Conservation (phyloP, 2,329 filamentous ascomycete species). For the Xylaria sp. region DNA sequence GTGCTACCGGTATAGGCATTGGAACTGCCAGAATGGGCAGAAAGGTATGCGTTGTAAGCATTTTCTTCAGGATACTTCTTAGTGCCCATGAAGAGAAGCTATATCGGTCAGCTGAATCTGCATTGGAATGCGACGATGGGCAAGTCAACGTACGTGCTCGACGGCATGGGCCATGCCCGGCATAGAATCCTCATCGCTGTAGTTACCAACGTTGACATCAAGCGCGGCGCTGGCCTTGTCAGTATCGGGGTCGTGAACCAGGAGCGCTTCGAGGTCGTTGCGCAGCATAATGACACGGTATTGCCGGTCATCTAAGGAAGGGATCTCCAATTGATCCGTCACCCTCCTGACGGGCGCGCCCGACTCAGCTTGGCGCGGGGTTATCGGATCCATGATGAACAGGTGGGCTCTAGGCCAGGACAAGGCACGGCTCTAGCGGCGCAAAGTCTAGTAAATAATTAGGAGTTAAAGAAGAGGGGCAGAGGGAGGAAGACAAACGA, state of each 20-base stretch:
- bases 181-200: slow-evolving; percentile 86
- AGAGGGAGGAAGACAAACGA: slow-evolving; percentile 7
- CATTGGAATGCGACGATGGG: background rate
- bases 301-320: slow-evolving; percentile 63
- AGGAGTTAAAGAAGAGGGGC: slow-evolving; percentile 1
- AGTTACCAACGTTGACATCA: slow-evolving; percentile 93
- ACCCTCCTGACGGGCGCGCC: slow-evolving; percentile 33
- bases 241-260: slow-evolving; percentile 90
- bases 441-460: slow-evolving; percentile 1
- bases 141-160: slow-evolving; percentile 61
- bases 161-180: slow-evolving; percentile 94
- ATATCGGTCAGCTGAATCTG: slow-evolving; percentile 13
- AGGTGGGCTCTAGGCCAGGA: slow-evolving; percentile 7
- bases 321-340: slow-evolving; percentile 31
- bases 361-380: slow-evolving; percentile 25
- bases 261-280: slow-evolving; percentile 83
- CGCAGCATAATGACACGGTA: slow-evolving; percentile 82
- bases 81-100: slow-evolving; percentile 95
- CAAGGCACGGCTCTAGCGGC: slow-evolving; percentile 8
- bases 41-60: slow-evolving; percentile 89
- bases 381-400: slow-evolving; percentile 23
- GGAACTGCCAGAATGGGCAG: slow-evolving; percentile 81
- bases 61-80: slow-evolving; percentile 97
- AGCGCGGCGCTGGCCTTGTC: slow-evolving; percentile 95
- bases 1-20: slow-evolving; percentile 93